Base-by-base conservation (phyloP, 2,329 filamentous ascomycete genomes). In the Coleophoma crateriformis region DNA sequence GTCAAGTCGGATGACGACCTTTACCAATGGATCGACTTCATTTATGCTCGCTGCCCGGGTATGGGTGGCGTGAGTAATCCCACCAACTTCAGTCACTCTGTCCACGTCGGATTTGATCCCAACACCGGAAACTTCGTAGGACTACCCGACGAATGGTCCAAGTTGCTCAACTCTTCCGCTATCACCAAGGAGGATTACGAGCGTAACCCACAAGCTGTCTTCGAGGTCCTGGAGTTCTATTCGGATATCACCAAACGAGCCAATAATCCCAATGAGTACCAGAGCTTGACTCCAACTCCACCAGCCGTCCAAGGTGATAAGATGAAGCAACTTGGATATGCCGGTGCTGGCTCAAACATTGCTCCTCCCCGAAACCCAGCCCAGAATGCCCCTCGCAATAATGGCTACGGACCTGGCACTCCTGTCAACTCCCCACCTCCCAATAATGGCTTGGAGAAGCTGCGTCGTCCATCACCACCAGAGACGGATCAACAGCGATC, bases 161-260 rank as follows among this genome's bases (percentile, higher is more conserved):
- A 95, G 69, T 78, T 99, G 46, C 78, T 99, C 58, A 97, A 94
- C 63, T 91, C 90, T 8, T 97, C 94, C 3, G 94, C 94, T 51
- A 94, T 99, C 63, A 97, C 94, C 52, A 96, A 96, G 70, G 94
- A 99, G 63, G 94, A 99, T 67, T 97, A 97, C 70, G 90, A 95
- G 71, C 91, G 94, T 64, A 96, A 99, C 64, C 94, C 94, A 5
- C 87, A 92, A 72, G 90, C 83, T 51, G 87, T 83, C 22, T 84
- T 90, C 49, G 88, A 92, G 65, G 88, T 90, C 41, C 73, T 92
- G 15, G 86, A 91, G 66, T 92, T 92, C 70, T 92, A 91, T 70
- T 89, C 87, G 1, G 87, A 90, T 67, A 85, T 91, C 44, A 85
- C 86, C 55, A 90, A 90, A 72, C 77, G 85, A 54, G 78, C 81